Evolutionary conservation across 257 asterid species (phyloP).

Genomic region (Paulownia fortunei): DNA sequence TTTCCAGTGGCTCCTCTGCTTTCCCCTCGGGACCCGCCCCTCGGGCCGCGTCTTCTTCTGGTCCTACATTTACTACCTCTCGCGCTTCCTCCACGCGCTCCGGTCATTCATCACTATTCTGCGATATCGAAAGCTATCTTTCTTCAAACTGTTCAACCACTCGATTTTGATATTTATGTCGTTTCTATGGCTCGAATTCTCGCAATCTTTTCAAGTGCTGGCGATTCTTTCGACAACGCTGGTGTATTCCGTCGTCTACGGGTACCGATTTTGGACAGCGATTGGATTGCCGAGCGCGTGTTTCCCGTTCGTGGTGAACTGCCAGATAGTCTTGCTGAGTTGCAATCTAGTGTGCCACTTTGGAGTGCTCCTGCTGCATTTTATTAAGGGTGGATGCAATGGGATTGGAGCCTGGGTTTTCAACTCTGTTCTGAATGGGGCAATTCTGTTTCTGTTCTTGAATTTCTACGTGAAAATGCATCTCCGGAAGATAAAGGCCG

Average conservation of each 20-base stretch:
- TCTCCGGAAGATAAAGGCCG: slow-evolving; percentile 31
- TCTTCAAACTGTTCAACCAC: slow-evolving; percentile 63
- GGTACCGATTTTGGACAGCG: slow-evolving; percentile 93
- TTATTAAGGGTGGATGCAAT: slow-evolving; percentile 82
- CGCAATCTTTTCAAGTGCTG: slow-evolving; percentile 83
- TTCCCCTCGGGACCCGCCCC: slow-evolving; percentile 88
- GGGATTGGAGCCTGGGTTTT: slow-evolving; percentile 92
- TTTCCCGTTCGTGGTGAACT: slow-evolving; percentile 70
- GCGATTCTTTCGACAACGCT: slow-evolving; percentile 68
- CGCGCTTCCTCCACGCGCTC: slow-evolving; percentile 76
- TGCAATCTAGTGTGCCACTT: slow-evolving; percentile 77
- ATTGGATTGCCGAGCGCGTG: slow-evolving; percentile 78
- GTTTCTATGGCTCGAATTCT: slow-evolving; percentile 87
- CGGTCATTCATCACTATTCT: slow-evolving; percentile 57
- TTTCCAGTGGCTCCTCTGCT: slow-evolving; percentile 83
- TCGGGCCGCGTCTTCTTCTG: slow-evolving; percentile 94
- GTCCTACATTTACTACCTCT: slow-evolving; percentile 82
- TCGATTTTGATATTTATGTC: slow-evolving; percentile 68
- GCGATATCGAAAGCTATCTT: slow-evolving; percentile 51
- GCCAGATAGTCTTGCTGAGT: slow-evolving; percentile 66
- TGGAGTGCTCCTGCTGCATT: slow-evolving; percentile 69
- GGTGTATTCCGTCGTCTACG: slow-evolving; percentile 75
- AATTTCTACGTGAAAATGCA: slow-evolving; percentile 67
- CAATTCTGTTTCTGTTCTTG: slow-evolving; percentile 64
- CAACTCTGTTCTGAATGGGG: slow-evolving; percentile 79